Conservation (phyloP, 2,329 filamentous ascomycete genomes). For the Fusarium dimerum region DNA sequence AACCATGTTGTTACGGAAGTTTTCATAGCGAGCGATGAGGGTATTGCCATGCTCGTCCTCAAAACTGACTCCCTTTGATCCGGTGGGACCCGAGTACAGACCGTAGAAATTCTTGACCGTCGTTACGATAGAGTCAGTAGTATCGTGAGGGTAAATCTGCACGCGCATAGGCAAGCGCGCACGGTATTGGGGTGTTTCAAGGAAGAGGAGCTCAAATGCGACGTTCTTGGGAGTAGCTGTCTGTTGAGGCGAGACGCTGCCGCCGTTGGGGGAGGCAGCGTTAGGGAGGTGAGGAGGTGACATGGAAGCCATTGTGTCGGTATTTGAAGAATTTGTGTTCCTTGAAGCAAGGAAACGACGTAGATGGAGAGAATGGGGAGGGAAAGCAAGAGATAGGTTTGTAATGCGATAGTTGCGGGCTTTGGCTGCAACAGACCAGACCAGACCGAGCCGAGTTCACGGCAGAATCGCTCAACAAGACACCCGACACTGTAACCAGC, state of each 20-base stretch:
- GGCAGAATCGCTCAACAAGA: slow-evolving; percentile 31
- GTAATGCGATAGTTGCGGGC: slow-evolving; percentile 33
- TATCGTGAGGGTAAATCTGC: slow-evolving; percentile 93
- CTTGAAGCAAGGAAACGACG: slow-evolving; percentile 12
- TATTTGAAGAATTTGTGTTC: slow-evolving; percentile 28
- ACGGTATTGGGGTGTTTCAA: slow-evolving; percentile 66
- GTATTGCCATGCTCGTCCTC: slow-evolving; percentile 88
- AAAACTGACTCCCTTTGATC: slow-evolving; percentile 85
- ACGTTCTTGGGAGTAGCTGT: slow-evolving; percentile 67
- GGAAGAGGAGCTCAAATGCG: slow-evolving; percentile 75
- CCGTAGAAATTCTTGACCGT: slow-evolving; percentile 99
- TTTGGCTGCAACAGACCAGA: slow-evolving; percentile 34
- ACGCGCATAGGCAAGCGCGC: slow-evolving; percentile 82
- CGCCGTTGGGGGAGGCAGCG: slow-evolving; percentile 40
- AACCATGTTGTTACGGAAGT: slow-evolving; percentile 88
- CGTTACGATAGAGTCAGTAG: slow-evolving; percentile 94
- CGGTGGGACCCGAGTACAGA: slow-evolving; percentile 73
- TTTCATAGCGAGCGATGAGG: slow-evolving; percentile 94
- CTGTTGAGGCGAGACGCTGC: slow-evolving; percentile 50
- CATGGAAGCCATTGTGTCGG: slow-evolving; percentile 47
- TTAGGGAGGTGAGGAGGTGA: slow-evolving; percentile 43
- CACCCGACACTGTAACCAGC: slow-evolving; percentile 26
- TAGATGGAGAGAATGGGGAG: slow-evolving; percentile 21
- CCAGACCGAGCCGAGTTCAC: slow-evolving; percentile 22
- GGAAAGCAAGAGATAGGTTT: slow-evolving; percentile 21